A percentile compares a stretch with the other conserved stretches of the same genome.
Evolutionary conservation across 2,329 filamentous ascomycete species (phyloP).

Genomic region (Beauveria scarabaeidicola): DNA sequence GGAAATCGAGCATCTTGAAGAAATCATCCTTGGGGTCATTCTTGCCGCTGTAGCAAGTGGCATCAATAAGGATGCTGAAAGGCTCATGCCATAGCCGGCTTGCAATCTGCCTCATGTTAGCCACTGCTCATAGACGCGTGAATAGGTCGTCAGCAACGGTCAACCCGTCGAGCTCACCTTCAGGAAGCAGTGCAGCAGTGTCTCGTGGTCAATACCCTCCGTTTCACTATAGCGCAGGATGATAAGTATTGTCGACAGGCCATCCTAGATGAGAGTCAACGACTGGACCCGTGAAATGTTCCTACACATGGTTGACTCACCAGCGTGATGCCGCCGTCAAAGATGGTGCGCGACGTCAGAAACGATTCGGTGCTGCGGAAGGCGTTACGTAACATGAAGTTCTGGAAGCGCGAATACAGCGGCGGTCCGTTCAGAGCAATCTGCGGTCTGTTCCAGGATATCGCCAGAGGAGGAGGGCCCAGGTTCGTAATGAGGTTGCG

Average conservation of each 20-base stretch:
- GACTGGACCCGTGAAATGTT: not conserved
- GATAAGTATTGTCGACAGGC: constrained; percentile 59
- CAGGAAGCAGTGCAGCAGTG: constrained; percentile 58
- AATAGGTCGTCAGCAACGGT: not conserved
- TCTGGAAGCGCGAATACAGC: constrained; percentile 59
- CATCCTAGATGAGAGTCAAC: constrained; percentile 40
- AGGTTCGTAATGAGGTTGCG: constrained; percentile 56
- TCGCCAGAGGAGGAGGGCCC: constrained; percentile 57
- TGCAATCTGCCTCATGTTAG: constrained; percentile 42
- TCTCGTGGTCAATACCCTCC: constrained; percentile 57
- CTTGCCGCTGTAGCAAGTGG: constrained; percentile 61
- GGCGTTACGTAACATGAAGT: constrained; percentile 64
- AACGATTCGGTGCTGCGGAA: constrained; percentile 58
- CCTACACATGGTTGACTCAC: constrained; percentile 23
- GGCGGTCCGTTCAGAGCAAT: constrained; percentile 56
- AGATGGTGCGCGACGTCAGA: constrained; percentile 55
- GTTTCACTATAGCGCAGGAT: constrained; percentile 60
- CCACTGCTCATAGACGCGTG: not conserved
- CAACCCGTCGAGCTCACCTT: constrained; percentile 37
- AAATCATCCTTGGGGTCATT: constrained; percentile 58
- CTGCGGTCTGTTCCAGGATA: constrained; percentile 60
- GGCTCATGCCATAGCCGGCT: constrained; percentile 62
- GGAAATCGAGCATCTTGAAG: constrained; percentile 53
- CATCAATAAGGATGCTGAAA: constrained; percentile 59
- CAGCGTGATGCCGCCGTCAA: constrained; percentile 64